A percentile compares a stretch with the other conserved stretches of the same genome.
Conservation (phyloP, 352 stramenopile genomes). For the Elongisporangium senticosum region DNA sequence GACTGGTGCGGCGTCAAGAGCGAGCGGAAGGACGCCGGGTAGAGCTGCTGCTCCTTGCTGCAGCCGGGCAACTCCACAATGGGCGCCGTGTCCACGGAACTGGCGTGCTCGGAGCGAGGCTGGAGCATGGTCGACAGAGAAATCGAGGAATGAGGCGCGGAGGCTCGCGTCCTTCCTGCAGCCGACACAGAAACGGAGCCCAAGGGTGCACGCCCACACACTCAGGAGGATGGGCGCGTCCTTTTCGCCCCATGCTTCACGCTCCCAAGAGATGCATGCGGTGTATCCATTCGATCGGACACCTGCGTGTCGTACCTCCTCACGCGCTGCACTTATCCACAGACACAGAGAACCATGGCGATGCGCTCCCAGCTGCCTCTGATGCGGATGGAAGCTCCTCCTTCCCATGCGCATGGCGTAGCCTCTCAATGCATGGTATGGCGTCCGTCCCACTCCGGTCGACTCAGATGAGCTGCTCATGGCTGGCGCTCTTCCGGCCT, state of each 20-base stretch:
- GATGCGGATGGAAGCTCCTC: neutral
- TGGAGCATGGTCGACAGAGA: neutral
- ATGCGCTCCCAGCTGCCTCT: neutral
- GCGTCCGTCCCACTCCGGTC: neutral
- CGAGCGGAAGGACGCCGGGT: neutral
- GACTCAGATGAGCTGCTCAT: neutral
- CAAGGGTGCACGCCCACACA: neutral
- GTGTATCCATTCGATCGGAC: neutral
- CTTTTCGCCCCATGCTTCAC: neutral
- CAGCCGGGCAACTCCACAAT: neutral
- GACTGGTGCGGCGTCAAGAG: neutral
- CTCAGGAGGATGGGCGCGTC: neutral
- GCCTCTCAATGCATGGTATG: neutral
- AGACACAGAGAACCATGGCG: neutral
- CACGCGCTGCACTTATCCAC: neutral
- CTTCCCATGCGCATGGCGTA: neutral
- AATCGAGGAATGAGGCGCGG: neutral
- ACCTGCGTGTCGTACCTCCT: neutral
- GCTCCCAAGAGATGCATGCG: neutral
- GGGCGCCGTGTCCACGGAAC: neutral
- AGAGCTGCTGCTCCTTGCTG: neutral
- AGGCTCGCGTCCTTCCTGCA: neutral
- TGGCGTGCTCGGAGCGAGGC: neutral
- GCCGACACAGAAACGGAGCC: neutral
- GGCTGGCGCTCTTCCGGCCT: neutral